Evolutionary conservation across 768 basidiomycete genomes (phyloP).

Genomic region (Leccinum barrowsii): DNA sequence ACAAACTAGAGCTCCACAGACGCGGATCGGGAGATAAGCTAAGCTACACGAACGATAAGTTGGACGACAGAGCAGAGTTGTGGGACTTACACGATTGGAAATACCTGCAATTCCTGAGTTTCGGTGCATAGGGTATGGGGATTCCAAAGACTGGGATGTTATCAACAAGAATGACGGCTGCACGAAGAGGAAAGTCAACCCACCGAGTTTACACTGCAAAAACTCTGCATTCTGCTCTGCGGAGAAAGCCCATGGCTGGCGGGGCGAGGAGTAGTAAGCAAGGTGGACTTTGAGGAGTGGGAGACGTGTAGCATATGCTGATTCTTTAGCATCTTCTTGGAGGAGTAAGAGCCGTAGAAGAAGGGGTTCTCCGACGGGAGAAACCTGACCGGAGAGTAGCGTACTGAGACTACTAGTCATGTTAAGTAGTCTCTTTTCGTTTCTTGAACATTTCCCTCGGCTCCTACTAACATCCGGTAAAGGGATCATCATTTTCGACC

Average conservation of each 20-base stretch:
- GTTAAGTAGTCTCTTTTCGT: not conserved
- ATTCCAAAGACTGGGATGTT: constrained; percentile 21
- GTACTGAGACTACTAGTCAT: no score
- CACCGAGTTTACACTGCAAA: constrained; percentile 25
- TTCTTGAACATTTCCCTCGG: not conserved
- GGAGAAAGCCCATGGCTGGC: constrained; percentile 12
- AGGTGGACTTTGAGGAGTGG: constrained; percentile 10
- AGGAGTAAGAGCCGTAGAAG: no score
- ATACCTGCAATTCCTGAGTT: constrained; percentile 36
- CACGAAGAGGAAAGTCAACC: not conserved
- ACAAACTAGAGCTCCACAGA: constrained; percentile 61
- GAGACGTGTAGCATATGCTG: constrained; percentile 1
- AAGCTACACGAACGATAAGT: constrained; percentile 41
- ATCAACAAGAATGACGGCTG: not conserved
- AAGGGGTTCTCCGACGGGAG: no score
- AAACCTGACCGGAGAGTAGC: no score
- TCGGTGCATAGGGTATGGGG: constrained; percentile 41
- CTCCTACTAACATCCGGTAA: not conserved
- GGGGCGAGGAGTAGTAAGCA: constrained; percentile 7
- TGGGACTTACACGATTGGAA: constrained; percentile 40
- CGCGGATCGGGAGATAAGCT: constrained; percentile 63
- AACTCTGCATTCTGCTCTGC: constrained; percentile 23
- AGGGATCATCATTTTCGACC: constrained; percentile 4
- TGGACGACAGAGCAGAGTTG: not conserved
- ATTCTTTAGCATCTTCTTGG: constrained; percentile 13